Percentiles rank a stretch among this genome's conserved stretches.
Evolutionary conservation across 2,329 filamentous ascomycete species (phyloP).

Genomic region (Coniochaeta pulveracea): DNA sequence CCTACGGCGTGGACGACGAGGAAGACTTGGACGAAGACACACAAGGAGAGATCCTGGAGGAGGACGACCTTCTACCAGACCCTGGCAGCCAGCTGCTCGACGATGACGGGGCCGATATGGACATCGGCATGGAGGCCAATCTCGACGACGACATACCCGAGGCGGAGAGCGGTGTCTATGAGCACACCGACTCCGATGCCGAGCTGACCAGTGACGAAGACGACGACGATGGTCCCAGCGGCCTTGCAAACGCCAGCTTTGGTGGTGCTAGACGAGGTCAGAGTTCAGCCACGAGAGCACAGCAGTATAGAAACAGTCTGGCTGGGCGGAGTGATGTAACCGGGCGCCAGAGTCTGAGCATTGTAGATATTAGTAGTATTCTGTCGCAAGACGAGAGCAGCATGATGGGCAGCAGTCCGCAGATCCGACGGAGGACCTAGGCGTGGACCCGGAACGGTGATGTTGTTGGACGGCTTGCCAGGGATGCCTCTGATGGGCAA

Average conservation of each 20-base stretch:
- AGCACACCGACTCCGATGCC: constrained; percentile 68
- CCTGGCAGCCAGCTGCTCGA: constrained; percentile 18
- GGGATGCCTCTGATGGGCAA: too few relatives aligned
- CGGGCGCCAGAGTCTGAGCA: constrained; percentile 41
- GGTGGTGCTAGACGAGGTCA: constrained; percentile 5
- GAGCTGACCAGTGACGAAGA: constrained; percentile 42
- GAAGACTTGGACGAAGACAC: constrained; percentile 43
- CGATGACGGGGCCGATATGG: constrained; percentile 17
- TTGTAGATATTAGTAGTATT: constrained; percentile 45
- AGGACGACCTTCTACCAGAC: constrained; percentile 41
- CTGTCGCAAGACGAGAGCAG: constrained; percentile 48
- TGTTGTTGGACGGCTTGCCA: too few relatives aligned
- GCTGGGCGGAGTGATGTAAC: constrained; percentile 27
- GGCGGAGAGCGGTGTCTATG: constrained; percentile 52
- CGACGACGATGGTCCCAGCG: constrained; percentile 11
- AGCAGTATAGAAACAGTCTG: constrained; percentile 16
- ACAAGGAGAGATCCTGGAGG: constrained; percentile 45
- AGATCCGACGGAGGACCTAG: constrained; percentile 22
- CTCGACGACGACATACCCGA: constrained; percentile 63
- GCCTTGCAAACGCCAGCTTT: constrained; percentile 20
- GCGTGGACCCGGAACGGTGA: constrained; percentile 2
- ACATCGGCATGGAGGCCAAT: constrained; percentile 54
- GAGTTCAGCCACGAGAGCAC: neutral
- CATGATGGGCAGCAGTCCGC: constrained; percentile 43
- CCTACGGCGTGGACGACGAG: constrained; percentile 39